Evolutionary conservation across 2,329 filamentous ascomycete genomes (phyloP).

Genomic region (Metarhizium brunneum): DNA sequence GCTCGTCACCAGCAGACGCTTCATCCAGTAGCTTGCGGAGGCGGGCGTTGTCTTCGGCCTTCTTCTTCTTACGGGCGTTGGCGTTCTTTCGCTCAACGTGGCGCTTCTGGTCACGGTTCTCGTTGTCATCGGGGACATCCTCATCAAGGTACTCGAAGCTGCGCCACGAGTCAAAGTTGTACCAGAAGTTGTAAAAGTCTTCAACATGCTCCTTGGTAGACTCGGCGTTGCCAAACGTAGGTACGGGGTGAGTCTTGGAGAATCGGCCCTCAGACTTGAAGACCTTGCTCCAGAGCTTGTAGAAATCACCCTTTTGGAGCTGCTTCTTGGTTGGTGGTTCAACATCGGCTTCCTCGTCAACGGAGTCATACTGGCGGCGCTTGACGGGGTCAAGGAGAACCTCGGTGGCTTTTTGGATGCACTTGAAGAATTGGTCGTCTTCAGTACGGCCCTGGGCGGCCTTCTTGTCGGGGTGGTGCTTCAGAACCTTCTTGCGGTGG

Average conservation of each 20-base stretch:
- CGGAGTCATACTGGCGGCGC: constrained; percentile 91
- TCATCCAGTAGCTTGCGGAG: constrained; percentile 87
- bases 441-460: constrained; percentile 79
- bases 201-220: constrained; percentile 85
- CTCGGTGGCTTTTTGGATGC: constrained; percentile 96
- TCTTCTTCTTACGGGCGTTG: constrained; percentile 97
- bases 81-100: constrained; percentile 98
- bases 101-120: constrained; percentile 97
- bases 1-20: constrained; percentile 73
- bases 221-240: constrained; percentile 74
- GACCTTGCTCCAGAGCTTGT: constrained; percentile 85
- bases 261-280: constrained; percentile 92
- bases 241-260: constrained; percentile 84
- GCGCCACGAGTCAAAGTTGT: constrained; percentile 98
- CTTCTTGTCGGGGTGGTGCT: constrained; percentile 98
- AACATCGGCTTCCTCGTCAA: constrained; percentile 88
- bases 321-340: constrained; percentile 92
- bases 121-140: constrained; percentile 97
- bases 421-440: constrained; percentile 99
- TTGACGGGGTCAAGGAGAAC: constrained; percentile 85
- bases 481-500: constrained; percentile 98
- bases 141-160: constrained; percentile 98
- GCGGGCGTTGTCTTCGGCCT: constrained; percentile 92
- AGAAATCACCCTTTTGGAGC: constrained; percentile 76
- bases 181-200: constrained; percentile 98